Base-by-base conservation (phyloP, 1,284 basidiomycete genomes). In the Puccinia novopanici region DNA sequence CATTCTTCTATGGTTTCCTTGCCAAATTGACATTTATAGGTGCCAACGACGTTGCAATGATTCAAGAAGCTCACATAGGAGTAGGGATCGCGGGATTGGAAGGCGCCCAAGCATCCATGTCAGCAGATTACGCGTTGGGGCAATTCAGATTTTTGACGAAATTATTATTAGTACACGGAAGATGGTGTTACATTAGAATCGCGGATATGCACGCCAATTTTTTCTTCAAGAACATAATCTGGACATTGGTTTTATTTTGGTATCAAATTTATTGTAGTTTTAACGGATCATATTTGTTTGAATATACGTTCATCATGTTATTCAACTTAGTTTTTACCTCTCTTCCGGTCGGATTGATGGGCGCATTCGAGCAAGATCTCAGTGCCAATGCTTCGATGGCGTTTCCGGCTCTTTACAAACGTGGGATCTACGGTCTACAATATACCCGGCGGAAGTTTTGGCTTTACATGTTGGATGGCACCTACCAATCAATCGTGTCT, bases 61-160 rank as follows among this genome's bases (percentile, higher is more conserved):
- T 99, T 83, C 96, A 99, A 86, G 95, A 98, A 85, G 96, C 96
- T 50, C 96, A 98, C 86, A 91, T 97, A 83, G 96, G 96, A 6
- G 94, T 95, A 84, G 96, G 96, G 37, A 89, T 98, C 37, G 91
- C 94, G 82, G 96, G 96, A 75, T 89, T 96, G 65, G 96, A 99
- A 86, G 96, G 96, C 76, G 95, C 94, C 30, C 96, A 99, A 86
- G 96, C 96, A 34, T 95, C 95, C 63, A 98, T 98, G 95, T 97
- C 94, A 30, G 95, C 96, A 19, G 96, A 98, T 86, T 98, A 98
- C 84, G 95, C 95, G 0, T 95, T 98, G 87, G 95, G 94, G 1
- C 96, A 98, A 85, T 99, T 99, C 88, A 89, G 95, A 76, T 98
- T 83, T 88, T 86, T 98, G 81, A 96, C 94, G 0, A 93, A 95